Evolutionary conservation across 768 basidiomycete species (phyloP), one percentile per base, ranked within the genome.

Genomic region (Dentipellis sp.): DNA sequence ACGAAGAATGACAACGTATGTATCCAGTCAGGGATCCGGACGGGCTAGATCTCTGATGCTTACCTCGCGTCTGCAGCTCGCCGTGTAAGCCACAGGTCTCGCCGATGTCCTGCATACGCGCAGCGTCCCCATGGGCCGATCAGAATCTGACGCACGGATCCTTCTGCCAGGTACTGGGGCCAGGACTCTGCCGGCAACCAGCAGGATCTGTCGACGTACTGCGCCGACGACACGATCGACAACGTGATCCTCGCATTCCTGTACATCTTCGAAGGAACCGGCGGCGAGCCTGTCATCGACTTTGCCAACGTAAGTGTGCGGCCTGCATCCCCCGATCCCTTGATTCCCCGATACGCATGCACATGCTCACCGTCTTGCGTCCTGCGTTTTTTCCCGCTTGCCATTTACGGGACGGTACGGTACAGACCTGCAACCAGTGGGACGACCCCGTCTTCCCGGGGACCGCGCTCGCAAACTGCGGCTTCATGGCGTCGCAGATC

Each of bases 241-340:
- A 77, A 71, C 39, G 70, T 86, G 47, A 85, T 83, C 0, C 57
- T 86, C 46, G 83, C 83, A 1, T 86, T 85, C 65, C 58, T 87
- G 36, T 69, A 78, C 59, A 73, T 78, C 51, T 85, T 80, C 71
- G 83, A 79, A 67, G 77, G 76, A 14, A 71, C 74, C 10, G 84
- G 80, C 7, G 78, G 77, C 55, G 63, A 78, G 7, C 85, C 84
- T 3, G 75, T 78, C 11, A 72, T 87, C 57, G 72, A 87, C 67
- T 65, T 87, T 39, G 75, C 83, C 42, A 84, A 84, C 62, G 84
- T 79, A 56, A 59, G 29, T 29, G 29, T 29, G 6, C 29, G 6
- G 3, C 6, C 72, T 62, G 4, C 39, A 45, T 45, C 0, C 35
- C 47, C 8, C 46, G 54, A 61, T 49, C 10, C 29, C 11, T 29